A percentile compares a stretch with the other conserved stretches of the same genome.
phyloP scores from a whole-genome alignment of 441 rosid genomes.

The Mallotus japonicus region DNA sequence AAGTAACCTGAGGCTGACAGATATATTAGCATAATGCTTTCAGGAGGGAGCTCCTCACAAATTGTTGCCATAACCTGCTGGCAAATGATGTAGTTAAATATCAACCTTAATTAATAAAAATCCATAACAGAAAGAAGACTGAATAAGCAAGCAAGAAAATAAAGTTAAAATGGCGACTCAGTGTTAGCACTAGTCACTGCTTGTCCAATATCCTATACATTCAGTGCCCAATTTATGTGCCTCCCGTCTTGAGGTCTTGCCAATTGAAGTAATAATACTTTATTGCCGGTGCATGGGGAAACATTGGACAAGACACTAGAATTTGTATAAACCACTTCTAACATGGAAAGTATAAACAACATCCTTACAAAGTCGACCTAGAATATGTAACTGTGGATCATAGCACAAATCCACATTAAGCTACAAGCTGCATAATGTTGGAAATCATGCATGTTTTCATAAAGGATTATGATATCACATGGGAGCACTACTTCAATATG shows the following conservation, averaged over 20 bases:
- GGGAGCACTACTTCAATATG: not conserved
- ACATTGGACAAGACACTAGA: not conserved
- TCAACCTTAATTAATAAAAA: conserved; percentile 1
- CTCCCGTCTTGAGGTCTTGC: not conserved
- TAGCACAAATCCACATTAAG: not conserved
- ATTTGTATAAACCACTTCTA: not conserved
- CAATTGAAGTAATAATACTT: conserved; percentile 2
- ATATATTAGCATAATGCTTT: conserved; percentile 74
- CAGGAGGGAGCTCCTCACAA: conserved; percentile 83
- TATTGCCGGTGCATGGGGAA: conserved; percentile 4
- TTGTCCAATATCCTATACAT: not conserved
- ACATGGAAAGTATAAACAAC: not conserved
- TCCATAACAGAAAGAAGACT: not conserved
- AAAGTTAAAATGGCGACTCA: not conserved
- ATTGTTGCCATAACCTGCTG: conserved; percentile 85
- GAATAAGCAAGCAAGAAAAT: not conserved
- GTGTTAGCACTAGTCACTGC: not conserved
- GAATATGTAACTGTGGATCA: not conserved
- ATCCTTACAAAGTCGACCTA: not conserved
- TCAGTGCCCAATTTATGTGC: not conserved
- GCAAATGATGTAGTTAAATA: conserved; percentile 14
- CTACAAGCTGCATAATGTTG: not conserved
- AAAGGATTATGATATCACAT: not conserved
- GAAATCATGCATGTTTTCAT: not conserved
- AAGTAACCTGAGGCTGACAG: conserved; percentile 77